Evolutionary conservation across 176 grass and related monocot species (phyloP), one percentile per base, ranked within the genome.

Genomic region (Aegilops umbellulata): DNA sequence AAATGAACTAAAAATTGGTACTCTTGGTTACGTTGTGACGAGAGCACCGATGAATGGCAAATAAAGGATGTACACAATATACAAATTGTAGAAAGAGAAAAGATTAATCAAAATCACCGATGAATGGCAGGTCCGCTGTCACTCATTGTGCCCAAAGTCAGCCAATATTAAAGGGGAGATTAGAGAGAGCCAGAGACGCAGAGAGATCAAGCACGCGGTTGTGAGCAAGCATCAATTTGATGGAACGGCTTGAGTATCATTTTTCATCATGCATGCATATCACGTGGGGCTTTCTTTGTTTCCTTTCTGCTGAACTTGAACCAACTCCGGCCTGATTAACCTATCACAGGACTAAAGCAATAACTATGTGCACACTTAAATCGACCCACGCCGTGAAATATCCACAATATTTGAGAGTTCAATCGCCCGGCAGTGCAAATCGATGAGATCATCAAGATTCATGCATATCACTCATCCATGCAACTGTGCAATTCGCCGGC

Each of bases 221-320:
- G 47, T 51, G 47, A 51, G 26, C 16, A 26, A 29, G 26, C 63
- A 65, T 30, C 26, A 65, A 32, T 66, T 30, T 44, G 74, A 53
- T 88, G 58, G 47, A 51, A 51, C 15, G 47, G 47, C 15, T 0
- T 1, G 46, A 49, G 5, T 49, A 5, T 49, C 13, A 49, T 49
- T 88, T 55, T 36, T 17, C 32, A 83, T 77, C 13, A 24, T 65
- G 44, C 84, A 79, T 64, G 63, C 23, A 15, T 11, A 87, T 73
- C 84, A 78, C 65, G 16, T 35, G 29, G 57, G 80, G 1, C 25
- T 71, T 60, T 49, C 10, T 2, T 82, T 86, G n/a, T 64, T 72
- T 82, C 25, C 55, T 78, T 23, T 22, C 58, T 41, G 46, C 3
- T 26, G n/a, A 73, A 42, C n/a, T 73, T 73, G 38, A 73, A 24